These are phyloP conservation scores for Ascocoryne sarcoides DNA, from an alignment of 2,329 filamentous ascomycete genomes.

Conservation along the genomic window DNA sequence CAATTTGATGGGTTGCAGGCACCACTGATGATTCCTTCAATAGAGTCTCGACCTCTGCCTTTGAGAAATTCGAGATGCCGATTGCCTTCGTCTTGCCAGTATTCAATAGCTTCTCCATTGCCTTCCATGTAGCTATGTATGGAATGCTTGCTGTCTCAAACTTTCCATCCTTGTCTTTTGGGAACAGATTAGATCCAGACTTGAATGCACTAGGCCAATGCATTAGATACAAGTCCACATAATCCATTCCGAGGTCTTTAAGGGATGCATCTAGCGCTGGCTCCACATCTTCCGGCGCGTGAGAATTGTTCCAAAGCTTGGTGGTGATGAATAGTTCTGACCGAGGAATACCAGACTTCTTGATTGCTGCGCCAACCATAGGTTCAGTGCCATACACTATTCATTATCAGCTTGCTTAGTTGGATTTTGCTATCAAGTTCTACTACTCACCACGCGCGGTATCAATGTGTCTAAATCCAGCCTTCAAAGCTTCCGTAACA, in stretches of 20 bases:
- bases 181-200: constrained; percentile 17
- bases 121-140: constrained; percentile 46
- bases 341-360: constrained; percentile 32
- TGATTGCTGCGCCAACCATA: constrained; percentile 36
- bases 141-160: constrained; percentile 16
- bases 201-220: constrained; percentile 32
- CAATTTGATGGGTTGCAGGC: constrained; percentile 51
- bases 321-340: constrained; percentile 42
- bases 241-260: constrained; percentile 30
- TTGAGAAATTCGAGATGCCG: constrained; percentile 53
- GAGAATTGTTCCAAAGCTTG: constrained; percentile 49
- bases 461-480: constrained; percentile 34
- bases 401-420: too few species aligned
- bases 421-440: too few species aligned
- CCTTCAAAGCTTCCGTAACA: constrained; percentile 37
- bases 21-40: constrained; percentile 36
- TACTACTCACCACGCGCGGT: constrained; percentile 34
- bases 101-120: constrained; percentile 46
- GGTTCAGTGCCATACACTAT: constrained; percentile 39
- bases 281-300: constrained; percentile 29
- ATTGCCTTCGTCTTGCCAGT: constrained; percentile 46
- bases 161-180: constrained; percentile 21
- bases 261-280: constrained; percentile 29
- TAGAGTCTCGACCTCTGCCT: constrained; percentile 31
- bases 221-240: constrained; percentile 33